Percentiles rank a stretch among this genome's conserved stretches.
These are phyloP conservation scores for Adiantum capillusveneris DNA, from an alignment of 75 land plant species.

Conservation along the genomic window DNA sequence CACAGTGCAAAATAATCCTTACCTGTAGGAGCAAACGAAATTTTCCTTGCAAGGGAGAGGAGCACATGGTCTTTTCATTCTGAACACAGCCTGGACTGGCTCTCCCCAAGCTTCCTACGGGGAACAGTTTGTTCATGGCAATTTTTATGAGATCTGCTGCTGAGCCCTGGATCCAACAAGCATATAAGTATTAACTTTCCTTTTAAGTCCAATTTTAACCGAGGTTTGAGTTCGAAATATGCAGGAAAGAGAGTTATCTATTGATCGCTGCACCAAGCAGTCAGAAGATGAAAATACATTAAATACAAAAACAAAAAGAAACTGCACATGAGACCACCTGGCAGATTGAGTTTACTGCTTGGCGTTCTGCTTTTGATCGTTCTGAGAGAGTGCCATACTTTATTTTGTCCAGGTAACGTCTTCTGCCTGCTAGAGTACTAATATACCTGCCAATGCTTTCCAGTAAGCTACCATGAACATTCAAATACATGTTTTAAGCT, in stretches of 20 bases:
- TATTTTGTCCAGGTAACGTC: constrained; percentile 82
- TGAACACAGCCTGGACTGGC: neutral
- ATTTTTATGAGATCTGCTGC: constrained; percentile 97
- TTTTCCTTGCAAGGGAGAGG: constrained; percentile 4
- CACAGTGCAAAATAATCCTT: too few species aligned
- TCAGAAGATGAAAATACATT: too few species aligned
- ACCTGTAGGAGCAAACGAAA: constrained; percentile 7
- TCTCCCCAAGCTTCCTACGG: constrained; percentile 16
- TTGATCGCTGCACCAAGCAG: too few species aligned
- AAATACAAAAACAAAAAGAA: too few species aligned
- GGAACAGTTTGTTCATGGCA: constrained; percentile 75
- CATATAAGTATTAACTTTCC: neutral
- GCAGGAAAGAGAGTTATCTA: too few species aligned
- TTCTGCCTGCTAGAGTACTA: constrained; percentile 79
- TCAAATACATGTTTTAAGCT: neutral
- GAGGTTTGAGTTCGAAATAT: too few species aligned
- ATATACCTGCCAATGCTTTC: constrained; percentile 39
- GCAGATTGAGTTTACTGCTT: constrained; percentile 97
- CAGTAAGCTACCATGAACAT: neutral
- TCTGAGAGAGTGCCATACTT: constrained; percentile 63
- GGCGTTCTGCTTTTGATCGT: constrained; percentile 93
- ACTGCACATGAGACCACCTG: too few species aligned
- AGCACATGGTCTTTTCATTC: neutral
- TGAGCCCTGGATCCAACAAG: constrained; percentile 59
- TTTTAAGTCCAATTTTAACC: too few species aligned